Base-by-base conservation (phyloP, 2,329 filamentous ascomycete genomes). In the Pseudopithomyces chartarum region DNA sequence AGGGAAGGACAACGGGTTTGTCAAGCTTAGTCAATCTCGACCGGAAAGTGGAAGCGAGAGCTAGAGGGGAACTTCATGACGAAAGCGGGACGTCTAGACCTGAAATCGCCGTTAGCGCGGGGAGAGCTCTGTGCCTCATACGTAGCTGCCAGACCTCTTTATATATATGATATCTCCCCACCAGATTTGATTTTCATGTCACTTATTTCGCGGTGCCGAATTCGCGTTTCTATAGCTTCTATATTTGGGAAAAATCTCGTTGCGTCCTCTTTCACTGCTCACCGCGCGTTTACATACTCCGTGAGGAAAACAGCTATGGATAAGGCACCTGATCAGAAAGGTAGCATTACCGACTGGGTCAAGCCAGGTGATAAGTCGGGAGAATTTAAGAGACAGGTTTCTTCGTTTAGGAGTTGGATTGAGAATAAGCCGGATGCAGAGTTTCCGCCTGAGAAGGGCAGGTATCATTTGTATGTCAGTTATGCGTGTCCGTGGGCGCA, bases 401-500 rank as follows among this genome's bases (percentile, higher is more conserved):
- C 91, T 58, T 84, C 87, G 54, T 98, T 98, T 79, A 87, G 95
- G 57, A 86, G 90, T 75, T 90, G 81, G 76, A 90, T 97, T 75
- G 91, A 90, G 32, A 85, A 83, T 60, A 85, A 91, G 65, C 78
- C 86, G 1, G 88, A 85, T 40, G 89, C 91, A 5, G 79, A 88
- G 74, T 97, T 92, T 66, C 90, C 92, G 5, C 85, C 92, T 0
- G 94, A 98, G 79, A 91, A 91, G 78, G 91, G 85, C 52, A 85
- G 95, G 54, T 99, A 99, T 76, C 95, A 99, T 78, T 86, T 99
- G 67, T 99, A 94, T 73, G 89, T 97, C 64, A 94, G 90, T 69
- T 97, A 96, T 77, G 93, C 93, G 6, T 97, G 93, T 77, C 93
- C 93, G 3, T 97, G 93, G 93, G 93, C 94, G 5, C 91, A 92